These are phyloP conservation scores for Alternaria gaisen DNA, from an alignment of 2,329 filamentous ascomycete species.

Conservation along the genomic window DNA sequence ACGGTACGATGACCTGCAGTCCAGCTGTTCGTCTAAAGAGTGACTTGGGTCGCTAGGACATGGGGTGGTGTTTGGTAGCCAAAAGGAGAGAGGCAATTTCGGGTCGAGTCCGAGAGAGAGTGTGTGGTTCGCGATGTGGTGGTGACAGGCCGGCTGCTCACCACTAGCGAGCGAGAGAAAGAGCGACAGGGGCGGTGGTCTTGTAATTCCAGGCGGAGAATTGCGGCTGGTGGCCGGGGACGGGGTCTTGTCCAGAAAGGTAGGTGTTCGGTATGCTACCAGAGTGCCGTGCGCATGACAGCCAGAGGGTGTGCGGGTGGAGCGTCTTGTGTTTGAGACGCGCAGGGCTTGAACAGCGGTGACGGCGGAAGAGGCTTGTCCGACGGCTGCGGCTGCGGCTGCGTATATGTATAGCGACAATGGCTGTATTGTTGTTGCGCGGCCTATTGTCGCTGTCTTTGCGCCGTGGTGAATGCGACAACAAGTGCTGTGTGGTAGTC, in stretches of 20 bases:
- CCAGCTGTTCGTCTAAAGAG: slow-evolving; percentile 50
- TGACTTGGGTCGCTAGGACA: slow-evolving; percentile 40
- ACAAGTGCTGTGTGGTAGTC: not conserved
- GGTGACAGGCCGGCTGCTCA: slow-evolving; percentile 52
- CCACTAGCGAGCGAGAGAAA: slow-evolving; percentile 41
- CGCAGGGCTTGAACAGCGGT: slow-evolving; percentile 38
- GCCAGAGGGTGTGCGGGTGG: slow-evolving; percentile 29
- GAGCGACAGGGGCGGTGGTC: slow-evolving; percentile 40
- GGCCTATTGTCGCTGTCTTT: slow-evolving; percentile 19
- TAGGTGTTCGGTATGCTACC: slow-evolving; percentile 32
- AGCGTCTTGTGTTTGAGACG: slow-evolving; percentile 44
- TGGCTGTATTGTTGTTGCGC: slow-evolving; percentile 7
- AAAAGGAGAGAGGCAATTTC: slow-evolving; percentile 7
- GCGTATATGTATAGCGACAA: slow-evolving; percentile 28
- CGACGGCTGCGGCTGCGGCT: slow-evolving; percentile 20
- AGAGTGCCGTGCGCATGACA: slow-evolving; percentile 42
- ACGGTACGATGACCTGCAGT: slow-evolving; percentile 44
- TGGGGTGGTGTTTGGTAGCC: slow-evolving; percentile 22
- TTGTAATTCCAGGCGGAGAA: slow-evolving; percentile 26
- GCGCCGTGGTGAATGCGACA: slow-evolving; percentile 27
- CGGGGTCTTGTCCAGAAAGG: slow-evolving; percentile 16
- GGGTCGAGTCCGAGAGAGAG: slow-evolving; percentile 19
- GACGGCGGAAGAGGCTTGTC: slow-evolving; percentile 31
- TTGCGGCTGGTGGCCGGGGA: slow-evolving; percentile 25
- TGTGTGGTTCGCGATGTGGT: slow-evolving; percentile 25